These are phyloP conservation scores for Hyaloperonospora brassicae DNA, from an alignment of 352 stramenopile species.

Conservation along the genomic window DNA sequence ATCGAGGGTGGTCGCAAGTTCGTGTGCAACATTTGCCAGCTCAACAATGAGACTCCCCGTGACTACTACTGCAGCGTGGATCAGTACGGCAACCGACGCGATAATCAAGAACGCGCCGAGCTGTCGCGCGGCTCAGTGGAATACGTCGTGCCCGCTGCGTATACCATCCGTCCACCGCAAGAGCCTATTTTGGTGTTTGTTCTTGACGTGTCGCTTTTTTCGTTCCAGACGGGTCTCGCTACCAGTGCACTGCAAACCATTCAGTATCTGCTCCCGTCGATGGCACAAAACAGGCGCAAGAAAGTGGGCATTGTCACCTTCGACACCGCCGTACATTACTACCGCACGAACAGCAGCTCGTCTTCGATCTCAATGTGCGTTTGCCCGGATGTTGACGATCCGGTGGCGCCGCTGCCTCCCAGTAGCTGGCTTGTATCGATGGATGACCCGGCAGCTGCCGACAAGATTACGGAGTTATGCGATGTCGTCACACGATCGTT, in stretches of 20 bases:
- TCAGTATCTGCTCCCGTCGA: constrained; percentile 63
- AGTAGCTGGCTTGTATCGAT: constrained; percentile 79
- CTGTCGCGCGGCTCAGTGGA: constrained; percentile 79
- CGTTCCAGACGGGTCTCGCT: constrained; percentile 68
- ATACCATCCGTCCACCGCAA: constrained; percentile 73
- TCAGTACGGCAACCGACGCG: constrained; percentile 72
- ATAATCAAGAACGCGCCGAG: constrained; percentile 73
- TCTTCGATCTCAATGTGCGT: constrained; percentile 67
- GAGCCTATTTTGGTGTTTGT: constrained; percentile 85
- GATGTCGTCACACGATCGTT: constrained; percentile 68
- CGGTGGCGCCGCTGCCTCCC: constrained; percentile 57
- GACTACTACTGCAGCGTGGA: constrained; percentile 87
- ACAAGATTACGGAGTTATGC: constrained; percentile 60
- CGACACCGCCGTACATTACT: constrained; percentile 78
- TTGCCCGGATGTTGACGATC: constrained; percentile 76
- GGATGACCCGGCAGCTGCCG: constrained; percentile 58
- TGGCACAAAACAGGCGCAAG: constrained; percentile 75
- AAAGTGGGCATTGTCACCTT: constrained; percentile 87
- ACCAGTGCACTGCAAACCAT: constrained; percentile 62
- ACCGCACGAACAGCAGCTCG: constrained; percentile 59
- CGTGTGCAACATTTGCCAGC: constrained; percentile 85
- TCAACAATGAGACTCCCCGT: constrained; percentile 75
- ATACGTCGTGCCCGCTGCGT: constrained; percentile 76
- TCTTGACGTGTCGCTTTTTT: constrained; percentile 80
- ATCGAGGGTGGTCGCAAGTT: constrained; percentile 80